Percentiles rank a stretch among this genome's conserved stretches.
Conservation (phyloP, 1,284 basidiomycete species). For the Sutorius eximius region DNA sequence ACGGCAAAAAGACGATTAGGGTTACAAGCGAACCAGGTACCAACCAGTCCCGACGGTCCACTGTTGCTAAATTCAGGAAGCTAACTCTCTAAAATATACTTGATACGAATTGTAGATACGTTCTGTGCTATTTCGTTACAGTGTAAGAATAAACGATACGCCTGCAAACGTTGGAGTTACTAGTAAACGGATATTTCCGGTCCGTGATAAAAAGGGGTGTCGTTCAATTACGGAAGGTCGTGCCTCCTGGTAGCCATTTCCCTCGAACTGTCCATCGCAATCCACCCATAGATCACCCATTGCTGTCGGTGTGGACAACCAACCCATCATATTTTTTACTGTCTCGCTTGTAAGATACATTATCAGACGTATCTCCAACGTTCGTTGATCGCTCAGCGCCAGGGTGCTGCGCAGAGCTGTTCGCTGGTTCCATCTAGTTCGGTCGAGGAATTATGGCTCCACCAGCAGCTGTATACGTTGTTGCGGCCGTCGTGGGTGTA, state of each 20-base stretch:
- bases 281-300: constrained; percentile 1
- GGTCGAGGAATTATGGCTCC: constrained; percentile 25
- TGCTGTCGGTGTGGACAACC: not conserved
- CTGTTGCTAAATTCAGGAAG: not conserved
- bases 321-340: not conserved
- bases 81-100: not conserved
- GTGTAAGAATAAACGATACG: not conserved
- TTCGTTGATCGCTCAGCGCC: not conserved
- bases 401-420: constrained; percentile 19
- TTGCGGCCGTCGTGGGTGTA: constrained; percentile 40
- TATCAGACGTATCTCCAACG: not conserved
- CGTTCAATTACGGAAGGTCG: constrained; percentile 16
- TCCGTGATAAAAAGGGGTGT: constrained; percentile 17
- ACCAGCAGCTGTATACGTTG: constrained; percentile 39
- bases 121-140: too few relatives aligned
- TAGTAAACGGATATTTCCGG: constrained; percentile 13
- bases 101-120: not conserved
- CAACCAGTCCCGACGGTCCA: too few relatives aligned
- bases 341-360: not conserved
- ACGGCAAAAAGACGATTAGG: not conserved
- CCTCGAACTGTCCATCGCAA: constrained; percentile 2
- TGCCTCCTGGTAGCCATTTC: constrained; percentile 9
- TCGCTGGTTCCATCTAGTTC: constrained; percentile 5
- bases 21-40: not conserved
- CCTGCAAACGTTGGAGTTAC: too few relatives aligned